Conservation (phyloP, 2,329 filamentous ascomycete species). For the Gaeumannomyces tritici region DNA sequence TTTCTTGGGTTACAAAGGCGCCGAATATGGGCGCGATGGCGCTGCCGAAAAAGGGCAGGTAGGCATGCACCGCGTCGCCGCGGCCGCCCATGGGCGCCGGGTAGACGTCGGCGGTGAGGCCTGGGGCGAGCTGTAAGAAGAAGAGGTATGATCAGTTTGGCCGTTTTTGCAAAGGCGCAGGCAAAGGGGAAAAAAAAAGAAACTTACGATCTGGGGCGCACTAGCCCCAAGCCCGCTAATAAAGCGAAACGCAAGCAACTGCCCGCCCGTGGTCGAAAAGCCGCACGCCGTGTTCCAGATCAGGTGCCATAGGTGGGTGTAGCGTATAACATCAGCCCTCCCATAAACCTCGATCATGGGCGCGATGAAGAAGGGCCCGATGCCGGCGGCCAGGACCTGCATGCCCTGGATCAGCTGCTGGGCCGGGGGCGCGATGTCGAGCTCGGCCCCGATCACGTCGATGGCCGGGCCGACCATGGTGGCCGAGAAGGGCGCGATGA, state of each 20-base stretch:
- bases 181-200: too few relatives aligned
- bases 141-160: neutral
- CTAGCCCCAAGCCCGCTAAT: conserved; percentile 35
- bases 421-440: neutral
- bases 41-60: conserved; percentile 51
- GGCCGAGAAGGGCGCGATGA: too few relatives aligned
- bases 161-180: conserved; percentile 5
- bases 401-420: too few relatives aligned
- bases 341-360: conserved; percentile 44
- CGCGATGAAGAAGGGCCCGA: conserved; percentile 41
- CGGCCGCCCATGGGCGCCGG: conserved; percentile 31
- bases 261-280: conserved; percentile 33
- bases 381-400: conserved; percentile 40
- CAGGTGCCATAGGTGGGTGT: conserved; percentile 30
- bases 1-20: conserved; percentile 53
- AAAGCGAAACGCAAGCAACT: conserved; percentile 40
- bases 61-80: conserved; percentile 28
- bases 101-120: conserved; percentile 38
- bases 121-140: conserved; percentile 9
- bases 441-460: neutral
- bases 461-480: neutral
- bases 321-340: conserved; percentile 32
- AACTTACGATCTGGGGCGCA: conserved; percentile 36
- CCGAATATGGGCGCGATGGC: conserved; percentile 57
- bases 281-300: conserved; percentile 53